These are phyloP conservation scores for Ilex paraguariensis DNA, from an alignment of 305 asterid genomes.

Conservation along the genomic window DNA sequence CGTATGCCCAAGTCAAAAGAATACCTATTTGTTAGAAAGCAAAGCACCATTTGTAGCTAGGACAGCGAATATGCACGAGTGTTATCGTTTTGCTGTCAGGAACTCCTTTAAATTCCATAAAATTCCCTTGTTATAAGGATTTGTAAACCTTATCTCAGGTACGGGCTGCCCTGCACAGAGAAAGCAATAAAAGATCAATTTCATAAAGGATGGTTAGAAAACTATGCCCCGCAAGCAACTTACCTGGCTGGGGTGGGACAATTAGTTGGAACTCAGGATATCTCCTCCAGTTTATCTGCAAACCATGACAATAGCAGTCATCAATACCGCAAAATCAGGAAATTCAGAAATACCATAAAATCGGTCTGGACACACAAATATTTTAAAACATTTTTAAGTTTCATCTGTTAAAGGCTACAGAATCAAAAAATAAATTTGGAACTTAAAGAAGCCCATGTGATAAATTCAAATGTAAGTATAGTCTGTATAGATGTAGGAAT, in stretches of 20 bases:
- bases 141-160: conserved; percentile 21
- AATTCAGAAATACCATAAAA: background rate
- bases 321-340: background rate
- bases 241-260: conserved; percentile 26
- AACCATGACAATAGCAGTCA: conserved; percentile 1
- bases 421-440: background rate
- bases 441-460: conserved; percentile 3
- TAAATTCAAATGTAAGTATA: conserved; percentile 1
- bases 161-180: conserved; percentile 24
- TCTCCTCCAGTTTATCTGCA: conserved; percentile 50
- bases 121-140: conserved; percentile 47
- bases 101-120: conserved; percentile 44
- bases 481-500: conserved; percentile 8
- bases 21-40: no score
- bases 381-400: no score
- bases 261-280: conserved; percentile 44
- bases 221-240: conserved; percentile 4
- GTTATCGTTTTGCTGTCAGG: conserved; percentile 19
- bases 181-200: background rate
- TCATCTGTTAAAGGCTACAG: background rate
- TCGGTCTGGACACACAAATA: background rate
- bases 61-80: background rate
- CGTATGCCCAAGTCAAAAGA: no score
- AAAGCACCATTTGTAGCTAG: background rate
- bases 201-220: background rate